phyloP scores from a whole-genome alignment of 345 rosid genomes.

The Rhizophora mangle region DNA sequence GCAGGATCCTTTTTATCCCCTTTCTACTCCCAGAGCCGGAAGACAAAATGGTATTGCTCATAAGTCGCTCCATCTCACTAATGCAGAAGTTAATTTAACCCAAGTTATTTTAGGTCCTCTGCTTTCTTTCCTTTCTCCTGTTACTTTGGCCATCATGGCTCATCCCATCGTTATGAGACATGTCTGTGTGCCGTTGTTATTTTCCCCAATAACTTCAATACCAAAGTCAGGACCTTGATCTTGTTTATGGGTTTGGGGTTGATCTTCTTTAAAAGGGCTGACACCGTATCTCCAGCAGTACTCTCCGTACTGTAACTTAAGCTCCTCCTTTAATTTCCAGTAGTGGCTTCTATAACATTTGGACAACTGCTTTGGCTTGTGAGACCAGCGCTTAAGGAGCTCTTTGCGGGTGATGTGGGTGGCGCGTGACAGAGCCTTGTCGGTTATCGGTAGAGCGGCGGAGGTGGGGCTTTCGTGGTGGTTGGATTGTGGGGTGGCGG shows the following conservation, averaged over 20 bases:
- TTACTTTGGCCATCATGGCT: too few relatives aligned
- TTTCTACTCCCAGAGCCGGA: too few relatives aligned
- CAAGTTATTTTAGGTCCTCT: too few relatives aligned
- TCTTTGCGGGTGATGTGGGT: constrained; percentile 30
- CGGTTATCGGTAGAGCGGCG: constrained; percentile 4
- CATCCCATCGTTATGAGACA: too few relatives aligned
- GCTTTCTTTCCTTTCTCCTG: too few relatives aligned
- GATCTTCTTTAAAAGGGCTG: constrained; percentile 48
- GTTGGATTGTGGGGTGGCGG: too few relatives aligned
- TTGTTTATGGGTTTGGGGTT: background rate
- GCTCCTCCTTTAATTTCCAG: constrained; percentile 63
- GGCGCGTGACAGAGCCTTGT: constrained; percentile 5
- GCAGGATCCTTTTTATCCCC: too few relatives aligned
- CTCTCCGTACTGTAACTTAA: constrained; percentile 47
- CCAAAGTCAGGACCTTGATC: background rate
- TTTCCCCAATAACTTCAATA: constrained; percentile 1
- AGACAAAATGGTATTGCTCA: too few relatives aligned
- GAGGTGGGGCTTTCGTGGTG: background rate
- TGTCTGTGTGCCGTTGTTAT: background rate
- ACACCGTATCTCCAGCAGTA: constrained; percentile 60
- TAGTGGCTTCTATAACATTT: constrained; percentile 40
- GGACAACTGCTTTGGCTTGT: constrained; percentile 26
- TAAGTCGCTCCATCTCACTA: too few relatives aligned
- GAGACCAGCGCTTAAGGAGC: constrained; percentile 33
- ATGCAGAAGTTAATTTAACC: too few relatives aligned